Evolutionary conservation across 2,329 filamentous ascomycete genomes (phyloP).

Genomic region (Botrytis aclada): DNA sequence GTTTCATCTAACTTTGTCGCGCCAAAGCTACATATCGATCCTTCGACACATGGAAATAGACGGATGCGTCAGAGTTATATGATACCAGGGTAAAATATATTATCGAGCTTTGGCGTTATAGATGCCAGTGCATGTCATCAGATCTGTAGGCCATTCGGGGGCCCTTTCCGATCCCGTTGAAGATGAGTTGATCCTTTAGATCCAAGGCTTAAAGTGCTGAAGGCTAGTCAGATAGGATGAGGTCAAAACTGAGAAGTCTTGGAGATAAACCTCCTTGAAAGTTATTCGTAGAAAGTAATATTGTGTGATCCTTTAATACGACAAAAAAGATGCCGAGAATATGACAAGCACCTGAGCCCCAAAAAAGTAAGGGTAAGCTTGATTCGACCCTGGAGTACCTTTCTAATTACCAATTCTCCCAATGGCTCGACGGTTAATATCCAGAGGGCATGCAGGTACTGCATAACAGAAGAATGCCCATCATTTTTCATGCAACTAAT

Average conservation of each 20-base stretch:
- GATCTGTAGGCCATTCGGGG: not conserved
- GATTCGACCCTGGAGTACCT: not conserved
- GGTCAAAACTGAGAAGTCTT: not conserved
- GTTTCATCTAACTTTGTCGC: not conserved
- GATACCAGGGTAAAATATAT: not conserved
- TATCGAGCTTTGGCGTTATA: not conserved
- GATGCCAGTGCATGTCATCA: not conserved
- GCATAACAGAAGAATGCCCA: not conserved
- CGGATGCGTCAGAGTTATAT: not conserved
- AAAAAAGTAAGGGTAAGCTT: not conserved
- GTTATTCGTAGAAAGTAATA: not conserved
- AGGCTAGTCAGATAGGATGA: no score
- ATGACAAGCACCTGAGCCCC: not conserved
- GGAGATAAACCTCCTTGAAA: no score
- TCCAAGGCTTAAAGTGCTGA: not conserved
- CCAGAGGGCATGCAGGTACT: not conserved
- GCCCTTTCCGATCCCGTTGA: not conserved
- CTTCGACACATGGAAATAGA: not conserved
- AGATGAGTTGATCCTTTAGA: not conserved
- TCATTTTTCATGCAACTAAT: slow-evolving; percentile 2
- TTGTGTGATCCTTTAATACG: not conserved
- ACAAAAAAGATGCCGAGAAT: not conserved
- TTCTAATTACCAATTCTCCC: not conserved
- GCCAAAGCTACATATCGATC: not conserved
- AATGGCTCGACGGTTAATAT: not conserved